Evolutionary conservation across 129 eudicot genomes (phyloP), one percentile per base, ranked within the genome.

Genomic region (Artemisia tridentata): DNA sequence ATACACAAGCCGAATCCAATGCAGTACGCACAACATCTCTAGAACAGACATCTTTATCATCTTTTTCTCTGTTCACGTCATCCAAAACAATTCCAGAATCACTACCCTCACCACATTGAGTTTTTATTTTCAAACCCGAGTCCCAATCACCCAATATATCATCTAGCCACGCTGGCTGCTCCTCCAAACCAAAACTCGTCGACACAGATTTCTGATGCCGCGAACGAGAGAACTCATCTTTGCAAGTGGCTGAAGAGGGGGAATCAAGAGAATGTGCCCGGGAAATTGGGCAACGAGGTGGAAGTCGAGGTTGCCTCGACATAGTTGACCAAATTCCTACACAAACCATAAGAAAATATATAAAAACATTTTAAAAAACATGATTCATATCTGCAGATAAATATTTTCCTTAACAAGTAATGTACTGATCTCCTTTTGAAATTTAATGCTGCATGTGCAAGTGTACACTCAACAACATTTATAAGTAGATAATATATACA

Each of bases 221-320:
- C 18, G 71, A 25, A 38, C 53, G 72, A 16, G 43, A 45, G 13
- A 72, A 41, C 17, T 58, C 73, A 46, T 79, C 76, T 19, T 73
- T 71, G 62, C 49, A 66, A 4, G 54, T 59, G 51, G 68, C 45
- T 20, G 79, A 73, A 10, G 79, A 76, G 15, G 71, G 31, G 11
- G 80, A 71, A 14, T 79, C 90, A 34, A 68, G 72, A 15, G 75
- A 69, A 52, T 62, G 48, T 56, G 75, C 77, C 80, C 73, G 79
- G 31, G 83, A 84, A 56, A 79, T 76, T 3, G 96, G 95, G 74
- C 86, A 84, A 63, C 96, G 95, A 80, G 96, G 96, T 4, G 96
- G 96, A 52, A 87, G 96, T 25, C 84, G 93, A 20, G 81, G 77
- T 62, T 83, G 88, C 50, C 86, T 79, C 17, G 95, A 83, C 97